A percentile compares a stretch with the other conserved stretches of the same genome.
These are phyloP conservation scores for Calcarisporium arbuscula DNA, from an alignment of 2,329 filamentous ascomycete species.

Conservation along the genomic window DNA sequence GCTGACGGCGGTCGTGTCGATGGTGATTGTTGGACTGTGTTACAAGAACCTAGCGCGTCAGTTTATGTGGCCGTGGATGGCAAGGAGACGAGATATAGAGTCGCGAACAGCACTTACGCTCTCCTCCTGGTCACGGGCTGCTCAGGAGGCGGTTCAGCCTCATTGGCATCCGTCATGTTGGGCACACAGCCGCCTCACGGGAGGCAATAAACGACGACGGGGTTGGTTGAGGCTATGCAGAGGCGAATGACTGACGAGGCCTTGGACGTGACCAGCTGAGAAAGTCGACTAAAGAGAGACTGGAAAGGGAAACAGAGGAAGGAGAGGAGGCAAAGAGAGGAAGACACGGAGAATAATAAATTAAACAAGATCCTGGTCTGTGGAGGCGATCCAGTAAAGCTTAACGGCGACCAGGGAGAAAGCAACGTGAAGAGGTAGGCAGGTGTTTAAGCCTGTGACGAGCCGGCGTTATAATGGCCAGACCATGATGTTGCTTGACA, in stretches of 20 bases:
- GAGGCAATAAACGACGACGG: conserved; percentile 8
- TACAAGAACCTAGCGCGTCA: conserved; percentile 7
- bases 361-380: too few species aligned
- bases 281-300: neutral
- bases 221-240: conserved; percentile 8
- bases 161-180: conserved; percentile 16
- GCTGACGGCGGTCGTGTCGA: conserved; percentile 41
- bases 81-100: neutral
- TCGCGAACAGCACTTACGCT: conserved; percentile 27
- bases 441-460: too few species aligned
- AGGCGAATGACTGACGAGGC: conserved; percentile 4
- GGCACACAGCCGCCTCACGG: conserved; percentile 12
- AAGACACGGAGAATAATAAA: too few species aligned
- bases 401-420: too few species aligned
- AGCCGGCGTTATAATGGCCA: too few species aligned
- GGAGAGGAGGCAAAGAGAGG: neutral
- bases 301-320: neutral
- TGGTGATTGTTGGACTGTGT: conserved; percentile 46
- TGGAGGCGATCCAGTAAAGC: too few species aligned
- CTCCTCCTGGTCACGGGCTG: conserved; percentile 22
- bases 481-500: too few species aligned
- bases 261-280: neutral
- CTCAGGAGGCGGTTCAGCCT: conserved; percentile 13
- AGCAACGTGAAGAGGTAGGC: too few species aligned
- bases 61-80: neutral